Evolutionary conservation across 805 yeast species (phyloP), one percentile per base, ranked within the genome.

Genomic region (Metschnikowia orientalis): DNA sequence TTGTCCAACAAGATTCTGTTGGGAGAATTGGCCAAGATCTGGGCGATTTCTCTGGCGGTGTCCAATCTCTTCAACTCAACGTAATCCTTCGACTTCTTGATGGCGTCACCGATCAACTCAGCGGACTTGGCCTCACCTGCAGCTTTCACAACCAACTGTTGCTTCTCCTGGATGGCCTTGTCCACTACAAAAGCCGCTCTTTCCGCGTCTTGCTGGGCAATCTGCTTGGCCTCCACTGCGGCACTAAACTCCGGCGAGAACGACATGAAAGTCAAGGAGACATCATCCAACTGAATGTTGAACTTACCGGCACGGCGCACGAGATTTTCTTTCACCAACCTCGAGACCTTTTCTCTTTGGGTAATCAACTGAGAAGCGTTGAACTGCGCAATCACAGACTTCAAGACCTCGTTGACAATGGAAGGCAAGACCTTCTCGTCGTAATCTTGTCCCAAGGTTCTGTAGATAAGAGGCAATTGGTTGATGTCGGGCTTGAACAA

Each of bases 121-220:
- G 98, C 98, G 34, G 96, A 84, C 57, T 86, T 79, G 45, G 98
- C 98, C 67, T 92, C 98, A 77, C 98, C 98, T 60, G 87, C 85
- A 8, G 98, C 97, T 61, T 83, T 87, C 37, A 92, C 97, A 44
- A 92, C 95, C 69, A 87, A 73, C 57, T 94, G 95, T 64, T 92
- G 97, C 61, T 92, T 92, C 67, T 92, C 97, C 64, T 92, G 98
- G 50, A 85, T 79, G 6, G 98, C 98, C 58, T 88, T 86, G 61
- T 92, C 98, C 33, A 92, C 98, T 26, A 92, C 71, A 49, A 89
- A 92, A 1, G 97, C 97, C 6, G 98, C 97, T 61, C 95, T 81
- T 66, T 92, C 97, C 13, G 98, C 97, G 58, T 92, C 98, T 70
- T 92, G 98, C 63, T 92, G 98, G 18, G 98, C 97, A 63, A 92